Evolutionary conservation across 345 rosid genomes (phyloP).

Genomic region (Eucalyptus sideroxylon): DNA sequence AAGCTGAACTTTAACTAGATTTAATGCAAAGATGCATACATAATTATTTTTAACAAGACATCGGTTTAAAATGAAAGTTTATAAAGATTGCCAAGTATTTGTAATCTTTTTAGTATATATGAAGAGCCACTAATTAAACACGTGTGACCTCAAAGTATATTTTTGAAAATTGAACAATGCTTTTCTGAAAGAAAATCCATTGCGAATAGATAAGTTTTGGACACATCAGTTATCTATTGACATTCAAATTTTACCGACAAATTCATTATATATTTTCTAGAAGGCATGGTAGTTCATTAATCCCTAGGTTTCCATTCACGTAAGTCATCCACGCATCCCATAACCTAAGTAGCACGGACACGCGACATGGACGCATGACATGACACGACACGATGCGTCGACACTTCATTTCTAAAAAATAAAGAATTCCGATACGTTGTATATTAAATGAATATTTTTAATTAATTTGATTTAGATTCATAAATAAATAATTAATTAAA

Average conservation of each 20-base stretch:
- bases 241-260: no score
- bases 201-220: not conserved
- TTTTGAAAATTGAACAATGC: not conserved
- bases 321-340: not conserved
- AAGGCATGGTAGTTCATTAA: not conserved
- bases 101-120: not conserved
- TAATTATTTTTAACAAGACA: not conserved
- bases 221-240: not conserved
- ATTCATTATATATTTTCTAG: no score
- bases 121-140: not conserved
- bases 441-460: no score
- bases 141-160: not conserved
- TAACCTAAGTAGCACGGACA: no score
- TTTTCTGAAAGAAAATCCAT: not conserved
- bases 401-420: no score
- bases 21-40: not conserved
- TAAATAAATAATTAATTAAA: no score
- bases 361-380: fast-evolving
- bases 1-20: not conserved
- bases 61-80: not conserved
- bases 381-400: no score
- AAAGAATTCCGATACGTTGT: no score
- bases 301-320: not conserved
- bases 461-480: no score
- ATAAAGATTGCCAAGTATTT: not conserved